Base-by-base conservation (phyloP, 331 rosid genomes). In the Pyracantha coccinea region DNA sequence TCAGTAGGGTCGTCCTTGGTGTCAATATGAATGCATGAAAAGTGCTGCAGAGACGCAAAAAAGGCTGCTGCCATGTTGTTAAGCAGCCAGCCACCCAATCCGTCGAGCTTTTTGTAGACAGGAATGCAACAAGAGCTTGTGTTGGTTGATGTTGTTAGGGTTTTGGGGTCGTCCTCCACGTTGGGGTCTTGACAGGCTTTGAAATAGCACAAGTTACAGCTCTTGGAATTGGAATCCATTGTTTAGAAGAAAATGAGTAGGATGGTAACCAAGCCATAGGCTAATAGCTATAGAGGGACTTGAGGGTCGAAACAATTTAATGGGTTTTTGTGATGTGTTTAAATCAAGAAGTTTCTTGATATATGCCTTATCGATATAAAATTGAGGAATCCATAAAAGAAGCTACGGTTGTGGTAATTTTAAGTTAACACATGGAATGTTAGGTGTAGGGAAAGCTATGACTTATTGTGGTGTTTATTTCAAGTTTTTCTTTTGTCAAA, bases 21-120 rank as follows among this genome's bases (percentile, higher is more conserved):
- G 20, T 80, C 86, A 67, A 90, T 50, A 27, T 32, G 4, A 73
- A 90, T 29, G 80, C 96, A 90, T 29, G 88, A 72, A 68, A 85
- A 85, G 33, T 84, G 82, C 29, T 78, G 80, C 31, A 90, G 80
- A 41, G 93, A 82, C 33, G 83, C 64, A 38, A 86, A 88, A 71
- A 90, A 88, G 50, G 68, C 85, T 7, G 67, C 44, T 19, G 79
- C 78, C 31, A 88, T 69, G 54, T 69, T 58, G 52, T 78, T 83
- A 25, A 68, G 41, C 8, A 90, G 77, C 87, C 90, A 81, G 53
- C 77, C 50, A 24, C 84, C 78, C 74, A 82, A 67, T 4, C 83
- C 85, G 4, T 83, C 83, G 4, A 69, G 52, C 79, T 79, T 87
- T 80, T 60, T 82, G 79, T 87, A 14, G 35, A 59, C 7, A 28